Base-by-base conservation (phyloP, 495 filamentous ascomycete species). In the Penicillium crystallinum region DNA sequence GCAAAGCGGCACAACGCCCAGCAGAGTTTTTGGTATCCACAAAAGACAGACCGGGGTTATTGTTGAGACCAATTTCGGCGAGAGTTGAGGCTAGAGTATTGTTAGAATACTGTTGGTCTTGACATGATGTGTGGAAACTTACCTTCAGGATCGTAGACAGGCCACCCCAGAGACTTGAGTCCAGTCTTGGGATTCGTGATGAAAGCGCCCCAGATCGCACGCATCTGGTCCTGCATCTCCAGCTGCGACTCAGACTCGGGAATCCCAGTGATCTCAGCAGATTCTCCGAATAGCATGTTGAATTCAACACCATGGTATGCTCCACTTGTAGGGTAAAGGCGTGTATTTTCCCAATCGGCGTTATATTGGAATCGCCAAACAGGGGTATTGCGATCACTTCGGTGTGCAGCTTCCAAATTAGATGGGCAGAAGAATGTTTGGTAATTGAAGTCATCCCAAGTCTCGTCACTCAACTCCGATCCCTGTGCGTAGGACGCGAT, bases 321-420 rank as follows among this genome's bases (percentile, higher is more conserved):
- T 3, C 74, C 74, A 35, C 69, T 74, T 17, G 58, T 62, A 1
- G 72, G 72, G 34, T 73, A 73, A 19, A 81, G 61, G 6, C 60
- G 58, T 11, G 71, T 64, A 53, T 77, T 78, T 1, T 69, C 63
- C 62, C 74, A 82, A 41, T 73, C 70, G 7, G 70, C 77, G 37
- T 75, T 72, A 52, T 78, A 82, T 36, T 76, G 72, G 51, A 75
- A 80, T 17, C 71, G 70, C 77, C 78, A 82, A 12, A 66, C 69
- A 0, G 78, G 74, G 12, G 69, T 64, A 15, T 54, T 57, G 25
- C 65, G 55, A 7, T 41, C 46, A 22, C 59, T 46, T 6, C 69
- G 68, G 22, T 62, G 64, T 23, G 57, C 61, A 10, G 71, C 75
- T 17, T 67, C 59, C 14, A 51, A 38, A 6, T 57, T 64, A 18